Conservation (phyloP, 192 early-diverging fungal species). For the Powellomyces hirtus region DNA sequence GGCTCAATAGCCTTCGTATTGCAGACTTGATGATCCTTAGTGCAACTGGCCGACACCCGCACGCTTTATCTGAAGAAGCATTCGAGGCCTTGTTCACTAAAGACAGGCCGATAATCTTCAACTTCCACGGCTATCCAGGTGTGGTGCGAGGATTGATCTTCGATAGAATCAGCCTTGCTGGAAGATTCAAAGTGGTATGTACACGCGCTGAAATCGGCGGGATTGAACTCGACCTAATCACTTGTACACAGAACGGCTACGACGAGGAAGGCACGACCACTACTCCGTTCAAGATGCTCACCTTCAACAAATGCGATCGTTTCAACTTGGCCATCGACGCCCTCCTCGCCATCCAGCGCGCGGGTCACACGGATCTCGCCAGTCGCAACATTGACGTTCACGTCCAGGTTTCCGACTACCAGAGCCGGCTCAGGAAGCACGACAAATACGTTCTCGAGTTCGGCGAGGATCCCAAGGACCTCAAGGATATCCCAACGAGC, state of each 20-base stretch:
- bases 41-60: slow-evolving; percentile 31
- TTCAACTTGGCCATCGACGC: slow-evolving; percentile 42
- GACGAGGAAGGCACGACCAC: slow-evolving; percentile 49
- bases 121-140: slow-evolving; percentile 47
- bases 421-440: slow-evolving; percentile 27
- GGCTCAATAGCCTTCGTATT: too few relatives aligned
- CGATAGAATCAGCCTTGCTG: slow-evolving; percentile 24
- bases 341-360: slow-evolving; percentile 8
- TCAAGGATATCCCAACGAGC: slow-evolving; percentile 20
- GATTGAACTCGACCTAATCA: too few relatives aligned
- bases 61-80: slow-evolving; percentile 32
- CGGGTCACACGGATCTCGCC: slow-evolving; percentile 5
- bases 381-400: slow-evolving; percentile 16
- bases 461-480: slow-evolving; percentile 36
- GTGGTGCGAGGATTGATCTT: slow-evolving; percentile 34
- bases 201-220: not conserved
- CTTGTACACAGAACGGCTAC: slow-evolving; percentile 43
- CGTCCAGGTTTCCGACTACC: slow-evolving; percentile 25
- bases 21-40: slow-evolving; percentile 44
- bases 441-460: slow-evolving; percentile 35
- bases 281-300: slow-evolving; percentile 44
- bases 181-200: slow-evolving; percentile 29
- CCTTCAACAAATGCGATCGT: slow-evolving; percentile 32
- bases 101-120: slow-evolving; percentile 39
- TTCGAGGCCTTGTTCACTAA: slow-evolving; percentile 38